Base-by-base conservation (phyloP, 495 filamentous ascomycete genomes). In the Penicillium roqueforti region DNA sequence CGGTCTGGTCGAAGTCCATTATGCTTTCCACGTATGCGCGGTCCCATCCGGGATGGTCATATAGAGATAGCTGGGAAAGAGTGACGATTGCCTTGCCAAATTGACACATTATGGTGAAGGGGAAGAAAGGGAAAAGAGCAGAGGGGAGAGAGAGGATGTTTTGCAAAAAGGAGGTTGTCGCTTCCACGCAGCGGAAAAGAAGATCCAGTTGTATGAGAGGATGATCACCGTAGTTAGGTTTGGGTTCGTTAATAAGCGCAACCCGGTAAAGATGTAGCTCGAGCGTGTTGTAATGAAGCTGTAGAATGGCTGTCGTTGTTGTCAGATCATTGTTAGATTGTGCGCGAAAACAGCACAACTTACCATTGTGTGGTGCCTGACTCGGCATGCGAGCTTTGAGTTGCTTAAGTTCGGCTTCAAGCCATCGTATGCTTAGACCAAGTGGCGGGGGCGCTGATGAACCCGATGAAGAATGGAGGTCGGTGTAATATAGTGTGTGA, bases 1-100 rank as follows among this genome's bases (percentile, higher is more conserved):
- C 26, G 0, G 36, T 53, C 2, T 51, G 19, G 6, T 60, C 20
- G 25, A 58, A 55, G 37, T 67, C 52, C 3, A 67, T 40, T 2
- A 40, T 58, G 3, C 31, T 55, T 39, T 49, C 49, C 6, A 56
- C 61, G 28, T 67, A 65, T 6, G 31, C 46, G 53, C 59, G 63
- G 22, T 61, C 61, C 57, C 64, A 59, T 3, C 47, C 56, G 10
- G 46, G 34, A 6, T 45, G 44, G 5, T 61, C 48, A 8, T 65
- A 61, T 7, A 72, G 67, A 0, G 60, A 65, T 4, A 74, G 57
- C 1, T 64, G 58, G 1, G 68, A 70, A 2, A 72, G 47, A 6
- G 60, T 50, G 47, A 74, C 58, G 14, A 71, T 44, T 6, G 60
- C 57, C 29, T 67, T 61, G 0, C 70, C 61, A 7, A 67, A 53